phyloP scores from a whole-genome alignment of 441 rosid species.

The Brassica hybrid region DNA sequence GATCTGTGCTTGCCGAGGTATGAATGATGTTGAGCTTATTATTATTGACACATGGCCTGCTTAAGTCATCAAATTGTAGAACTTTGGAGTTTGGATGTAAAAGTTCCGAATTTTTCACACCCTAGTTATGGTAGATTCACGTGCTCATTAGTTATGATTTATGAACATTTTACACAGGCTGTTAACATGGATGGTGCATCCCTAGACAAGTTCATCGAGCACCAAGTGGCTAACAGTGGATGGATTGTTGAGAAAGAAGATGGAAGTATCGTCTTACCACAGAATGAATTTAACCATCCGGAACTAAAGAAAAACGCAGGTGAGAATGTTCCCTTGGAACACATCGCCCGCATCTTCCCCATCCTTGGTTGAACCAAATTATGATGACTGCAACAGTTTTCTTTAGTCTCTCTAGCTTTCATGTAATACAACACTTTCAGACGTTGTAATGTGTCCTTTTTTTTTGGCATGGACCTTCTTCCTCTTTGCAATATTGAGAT shows the following conservation, averaged over 20 bases:
- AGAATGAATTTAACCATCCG: conserved; percentile 83
- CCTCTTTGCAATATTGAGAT: neutral
- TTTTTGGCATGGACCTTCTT: neutral
- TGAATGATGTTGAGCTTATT: conserved; percentile 38
- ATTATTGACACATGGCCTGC: neutral
- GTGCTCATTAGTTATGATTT: conserved; percentile 22
- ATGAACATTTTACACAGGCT: conserved; percentile 53
- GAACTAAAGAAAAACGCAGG: conserved; percentile 77
- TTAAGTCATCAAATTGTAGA: neutral
- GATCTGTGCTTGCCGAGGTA: conserved; percentile 95
- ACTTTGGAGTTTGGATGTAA: neutral
- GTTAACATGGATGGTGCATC: conserved; percentile 81
- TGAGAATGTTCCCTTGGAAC: conserved; percentile 79
- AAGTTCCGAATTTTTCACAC: neutral
- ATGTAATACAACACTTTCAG: conserved; percentile 11
- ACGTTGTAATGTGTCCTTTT: neutral
- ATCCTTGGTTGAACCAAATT: conserved; percentile 65
- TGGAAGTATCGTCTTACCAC: conserved; percentile 63
- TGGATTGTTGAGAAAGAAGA: conserved; percentile 82
- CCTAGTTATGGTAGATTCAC: neutral
- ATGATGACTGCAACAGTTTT: neutral
- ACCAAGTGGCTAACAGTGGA: conserved; percentile 63
- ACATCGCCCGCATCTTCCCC: conserved; percentile 86
- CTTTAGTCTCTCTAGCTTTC: conserved; percentile 7
- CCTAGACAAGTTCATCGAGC: conserved; percentile 88